These are phyloP conservation scores for Sedum album DNA, from an alignment of 164 flowering plant genomes.

Conservation along the genomic window DNA sequence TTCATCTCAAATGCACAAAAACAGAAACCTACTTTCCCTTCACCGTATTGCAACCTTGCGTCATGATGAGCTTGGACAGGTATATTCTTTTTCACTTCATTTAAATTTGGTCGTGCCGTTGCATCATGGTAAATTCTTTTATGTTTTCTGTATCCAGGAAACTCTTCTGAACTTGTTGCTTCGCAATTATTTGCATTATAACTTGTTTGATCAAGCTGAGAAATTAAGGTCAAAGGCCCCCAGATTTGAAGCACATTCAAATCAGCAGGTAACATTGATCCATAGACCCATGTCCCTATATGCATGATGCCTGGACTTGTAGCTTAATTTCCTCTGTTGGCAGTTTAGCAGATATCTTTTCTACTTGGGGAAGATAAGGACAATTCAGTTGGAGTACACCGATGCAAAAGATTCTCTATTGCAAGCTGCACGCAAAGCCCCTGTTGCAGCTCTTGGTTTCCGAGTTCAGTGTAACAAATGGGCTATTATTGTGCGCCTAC, in stretches of 20 bases:
- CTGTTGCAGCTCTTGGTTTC: too few species aligned
- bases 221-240: slow-evolving; percentile 94
- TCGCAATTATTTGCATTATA: slow-evolving; percentile 92
- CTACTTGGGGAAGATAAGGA: slow-evolving; percentile 68
- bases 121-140: too few species aligned
- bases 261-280: slow-evolving; percentile 44
- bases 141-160: slow-evolving; percentile 41
- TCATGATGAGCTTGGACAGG: slow-evolving; percentile 98
- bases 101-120: not conserved
- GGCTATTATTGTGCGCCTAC: too few species aligned
- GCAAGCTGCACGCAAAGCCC: slow-evolving; percentile 74
- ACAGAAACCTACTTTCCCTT: slow-evolving; percentile 75
- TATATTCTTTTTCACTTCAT: slow-evolving; percentile 22
- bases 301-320: not conserved
- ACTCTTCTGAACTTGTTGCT: slow-evolving; percentile 75
- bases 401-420: slow-evolving; percentile 68
- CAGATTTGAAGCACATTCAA: too few species aligned
- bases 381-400: slow-evolving; percentile 69
- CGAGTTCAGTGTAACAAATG: too few species aligned
- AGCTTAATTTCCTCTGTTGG: slow-evolving; percentile 10
- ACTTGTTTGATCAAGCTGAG: slow-evolving; percentile 93
- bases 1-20: not conserved
- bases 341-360: slow-evolving; percentile 90
- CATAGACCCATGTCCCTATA: not conserved
- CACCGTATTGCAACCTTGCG: slow-evolving; percentile 91